A percentile compares a stretch with the other conserved stretches of the same genome.
These are phyloP conservation scores for Aspergillus piperis DNA, from an alignment of 2,329 filamentous ascomycete species.

Conservation along the genomic window DNA sequence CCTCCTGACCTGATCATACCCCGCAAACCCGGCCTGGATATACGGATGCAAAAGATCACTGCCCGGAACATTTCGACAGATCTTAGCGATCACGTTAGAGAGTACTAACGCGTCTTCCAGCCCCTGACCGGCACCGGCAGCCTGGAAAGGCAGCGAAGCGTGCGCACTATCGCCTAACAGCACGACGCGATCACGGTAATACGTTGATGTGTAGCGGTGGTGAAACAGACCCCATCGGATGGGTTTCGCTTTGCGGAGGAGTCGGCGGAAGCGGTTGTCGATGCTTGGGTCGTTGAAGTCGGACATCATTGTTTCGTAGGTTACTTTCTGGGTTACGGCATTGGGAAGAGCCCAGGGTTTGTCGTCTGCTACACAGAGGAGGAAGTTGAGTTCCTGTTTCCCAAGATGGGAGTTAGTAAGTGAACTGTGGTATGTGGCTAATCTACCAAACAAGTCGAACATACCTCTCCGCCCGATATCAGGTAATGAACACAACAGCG, in stretches of 20 bases:
- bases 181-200: not conserved
- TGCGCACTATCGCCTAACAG: not conserved
- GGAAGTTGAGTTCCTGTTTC: not conserved
- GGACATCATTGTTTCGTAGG: not conserved
- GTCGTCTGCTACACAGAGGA: not conserved
- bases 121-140: not conserved
- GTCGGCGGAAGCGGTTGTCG: not conserved
- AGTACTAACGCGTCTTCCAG: not conserved
- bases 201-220: not conserved
- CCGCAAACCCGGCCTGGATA: not conserved
- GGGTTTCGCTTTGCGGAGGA: not conserved
- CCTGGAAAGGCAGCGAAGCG: slow-evolving; percentile 1
- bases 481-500: slow-evolving; percentile 18
- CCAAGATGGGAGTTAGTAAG: not conserved
- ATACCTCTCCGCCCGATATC: slow-evolving; percentile 16
- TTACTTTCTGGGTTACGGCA: not conserved
- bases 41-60: not conserved
- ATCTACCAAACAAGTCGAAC: not conserved
- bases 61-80: not conserved
- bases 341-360: not conserved
- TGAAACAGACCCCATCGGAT: not conserved
- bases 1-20: not conserved
- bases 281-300: not conserved
- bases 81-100: not conserved
- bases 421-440: not conserved